Base-by-base conservation (phyloP, 768 basidiomycete species). In the Grammothele lineata region DNA sequence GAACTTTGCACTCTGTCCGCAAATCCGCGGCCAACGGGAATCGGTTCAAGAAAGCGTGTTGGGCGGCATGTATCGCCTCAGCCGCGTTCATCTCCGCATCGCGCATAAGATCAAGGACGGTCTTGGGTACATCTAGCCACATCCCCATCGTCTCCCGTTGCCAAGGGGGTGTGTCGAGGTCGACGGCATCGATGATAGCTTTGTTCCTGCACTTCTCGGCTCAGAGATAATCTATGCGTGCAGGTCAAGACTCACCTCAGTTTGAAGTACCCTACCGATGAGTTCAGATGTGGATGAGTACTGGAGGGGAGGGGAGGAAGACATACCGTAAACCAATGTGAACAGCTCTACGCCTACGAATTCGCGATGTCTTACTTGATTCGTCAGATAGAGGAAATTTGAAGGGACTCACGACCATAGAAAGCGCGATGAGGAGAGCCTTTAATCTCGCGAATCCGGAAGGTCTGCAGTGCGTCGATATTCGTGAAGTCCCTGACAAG, bases 41-140 rank as follows among this genome's bases (percentile, higher is more conserved):
- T 34, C 79, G 76, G 57, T 90, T 92, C 52, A 94, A 66, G 56
- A 92, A 74, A 0, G 88, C 88, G 60, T 95, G 92, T 54, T 84
- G 74, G 3, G 92, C 91, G 4, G 89, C 77, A 59, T 95, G 92
- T 39, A 94, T 90, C 0, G 84, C 86, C 40, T 79, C 91, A 0
- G 91, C 88, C 1, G 81, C 74, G 48, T 83, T 78, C 34, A 90
- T 74, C 4, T 66, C 68, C 53, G 83, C 80, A 10, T 54, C 51
- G 11, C 65, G 64, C 61, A 92, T 69, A n/a, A 82, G 59, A 5
- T 71, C 60, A 38, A 91, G 62, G 18, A 78, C 68, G 0, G 61
- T 26, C 21, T 66, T 68, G 0, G 87, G 83, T 1, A 92, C 68
- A 57, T 93, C 87, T 21, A 93, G 68, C 91, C 91, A 93, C 49